These are phyloP conservation scores for Saccharomycodes ludwigii DNA, from an alignment of 805 yeast genomes.

Conservation along the genomic window DNA sequence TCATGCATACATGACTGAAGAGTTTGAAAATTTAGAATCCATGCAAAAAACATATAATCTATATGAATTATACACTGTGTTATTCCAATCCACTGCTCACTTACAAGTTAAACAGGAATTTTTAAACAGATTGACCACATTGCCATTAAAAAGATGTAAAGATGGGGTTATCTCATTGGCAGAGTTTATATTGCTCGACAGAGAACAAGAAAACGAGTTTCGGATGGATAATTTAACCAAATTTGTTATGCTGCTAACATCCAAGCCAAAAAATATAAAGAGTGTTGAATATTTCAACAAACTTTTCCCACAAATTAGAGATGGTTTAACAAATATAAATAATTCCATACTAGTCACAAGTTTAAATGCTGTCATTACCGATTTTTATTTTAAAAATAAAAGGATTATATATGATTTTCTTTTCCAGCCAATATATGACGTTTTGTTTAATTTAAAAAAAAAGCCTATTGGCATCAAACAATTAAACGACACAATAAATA, in stretches of 20 bases:
- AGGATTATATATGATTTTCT: slow-evolving; percentile 47
- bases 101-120: slow-evolving; percentile 35
- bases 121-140: slow-evolving; percentile 34
- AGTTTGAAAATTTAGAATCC: slow-evolving; percentile 24
- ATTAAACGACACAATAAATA: slow-evolving; percentile 52
- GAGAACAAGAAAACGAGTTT: slow-evolving; percentile 45
- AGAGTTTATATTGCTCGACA: slow-evolving; percentile 64
- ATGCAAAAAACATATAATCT: slow-evolving; percentile 58
- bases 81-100: slow-evolving; percentile 39
- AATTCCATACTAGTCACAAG: slow-evolving; percentile 49
- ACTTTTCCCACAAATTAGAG: slow-evolving; percentile 55
- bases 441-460: slow-evolving; percentile 21
- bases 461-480: slow-evolving; percentile 33
- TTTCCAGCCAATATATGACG: slow-evolving; percentile 35
- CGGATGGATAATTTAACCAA: slow-evolving; percentile 54
- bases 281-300: slow-evolving; percentile 39
- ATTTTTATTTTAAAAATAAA: slow-evolving; percentile 37
- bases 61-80: slow-evolving; percentile 44
- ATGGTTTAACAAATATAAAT: slow-evolving; percentile 43
- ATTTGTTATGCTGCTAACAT: slow-evolving; percentile 50
- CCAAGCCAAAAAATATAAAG: slow-evolving; percentile 43
- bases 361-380: slow-evolving; percentile 40
- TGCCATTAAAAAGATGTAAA: slow-evolving; percentile 40
- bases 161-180: slow-evolving; percentile 67
- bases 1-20: slow-evolving; percentile 3